These are phyloP conservation scores for Adansonia madagascariensis DNA, from an alignment of 441 rosid genomes.

Conservation along the genomic window DNA sequence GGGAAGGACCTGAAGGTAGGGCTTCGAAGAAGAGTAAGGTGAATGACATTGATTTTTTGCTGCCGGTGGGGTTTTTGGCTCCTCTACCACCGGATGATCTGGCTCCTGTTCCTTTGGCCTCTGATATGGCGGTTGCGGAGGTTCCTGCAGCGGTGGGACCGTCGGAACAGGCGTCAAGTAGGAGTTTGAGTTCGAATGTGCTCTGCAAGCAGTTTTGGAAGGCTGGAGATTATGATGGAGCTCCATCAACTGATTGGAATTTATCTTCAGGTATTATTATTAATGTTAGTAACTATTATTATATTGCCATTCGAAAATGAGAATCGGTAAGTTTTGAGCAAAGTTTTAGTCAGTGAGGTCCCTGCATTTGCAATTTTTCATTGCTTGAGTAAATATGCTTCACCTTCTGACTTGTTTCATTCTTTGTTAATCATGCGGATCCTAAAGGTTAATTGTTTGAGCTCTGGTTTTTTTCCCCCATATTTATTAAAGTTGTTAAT, in stretches of 20 bases:
- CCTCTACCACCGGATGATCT: slow-evolving; percentile 26
- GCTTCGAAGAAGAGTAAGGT: slow-evolving; percentile 37
- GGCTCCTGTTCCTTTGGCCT: not conserved
- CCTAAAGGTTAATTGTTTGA: not conserved
- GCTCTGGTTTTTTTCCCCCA: not conserved
- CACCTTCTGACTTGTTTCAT: not conserved
- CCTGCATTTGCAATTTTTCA: not conserved
- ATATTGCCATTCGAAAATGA: not conserved
- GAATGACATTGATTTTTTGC: slow-evolving; percentile 34
- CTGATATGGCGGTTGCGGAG: not conserved
- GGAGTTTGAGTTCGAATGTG: slow-evolving; percentile 21
- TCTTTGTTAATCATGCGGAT: not conserved
- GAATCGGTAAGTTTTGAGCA: not conserved
- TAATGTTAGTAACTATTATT: not conserved
- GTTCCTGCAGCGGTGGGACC: too few relatives aligned
- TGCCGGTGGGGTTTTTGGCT: slow-evolving; percentile 49
- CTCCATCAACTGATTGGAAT: slow-evolving; percentile 56
- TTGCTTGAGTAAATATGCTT: too few relatives aligned
- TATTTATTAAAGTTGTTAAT: not conserved
- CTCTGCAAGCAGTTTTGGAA: slow-evolving; percentile 80
- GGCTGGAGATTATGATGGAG: slow-evolving; percentile 86
- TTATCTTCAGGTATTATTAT: slow-evolving; percentile 49
- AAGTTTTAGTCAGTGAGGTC: too few relatives aligned
- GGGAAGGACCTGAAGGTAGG: slow-evolving; percentile 13
- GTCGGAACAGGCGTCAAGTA: not conserved